These are phyloP conservation scores for Pichia sp. DNA, from an alignment of 1,139 yeast genomes.

Conservation along the genomic window DNA sequence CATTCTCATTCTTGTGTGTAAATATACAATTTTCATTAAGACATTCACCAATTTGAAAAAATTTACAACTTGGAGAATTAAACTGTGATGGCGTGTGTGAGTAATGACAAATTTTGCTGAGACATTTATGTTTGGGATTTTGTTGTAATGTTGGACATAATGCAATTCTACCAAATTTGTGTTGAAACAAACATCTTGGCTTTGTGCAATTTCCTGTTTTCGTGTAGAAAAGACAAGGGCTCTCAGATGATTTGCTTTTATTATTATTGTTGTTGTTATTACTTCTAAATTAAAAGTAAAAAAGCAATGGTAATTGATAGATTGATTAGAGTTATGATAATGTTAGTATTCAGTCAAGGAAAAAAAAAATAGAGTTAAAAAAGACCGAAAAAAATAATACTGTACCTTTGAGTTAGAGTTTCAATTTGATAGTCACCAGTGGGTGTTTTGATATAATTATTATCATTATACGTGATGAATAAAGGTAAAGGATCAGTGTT, in stretches of 20 bases:
- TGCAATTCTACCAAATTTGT: conserved; percentile 44
- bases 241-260: not conserved
- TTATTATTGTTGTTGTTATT: not conserved
- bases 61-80: conserved; percentile 63
- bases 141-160: conserved; percentile 49
- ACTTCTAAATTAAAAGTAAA: not conserved
- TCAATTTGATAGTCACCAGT: conserved; percentile 22
- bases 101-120: conserved; percentile 42
- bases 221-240: conserved; percentile 8
- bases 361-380: conserved; percentile 42
- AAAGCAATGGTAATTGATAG: not conserved
- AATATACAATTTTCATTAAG: conserved; percentile 49
- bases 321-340: not conserved
- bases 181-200: conserved; percentile 45
- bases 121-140: conserved; percentile 42
- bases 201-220: conserved; percentile 33
- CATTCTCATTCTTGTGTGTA: conserved; percentile 41
- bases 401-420: conserved; percentile 5
- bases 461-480: conserved; percentile 12
- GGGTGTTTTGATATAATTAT: conserved; percentile 20
- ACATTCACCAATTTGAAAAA: conserved; percentile 46
- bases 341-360: conserved; percentile 12
- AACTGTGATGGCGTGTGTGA: conserved; percentile 54
- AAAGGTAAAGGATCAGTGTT: conserved; percentile 19
- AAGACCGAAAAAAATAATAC: not conserved